phyloP scores from a whole-genome alignment of 1,284 basidiomycete species.

The Cystobasidium pallidum region DNA sequence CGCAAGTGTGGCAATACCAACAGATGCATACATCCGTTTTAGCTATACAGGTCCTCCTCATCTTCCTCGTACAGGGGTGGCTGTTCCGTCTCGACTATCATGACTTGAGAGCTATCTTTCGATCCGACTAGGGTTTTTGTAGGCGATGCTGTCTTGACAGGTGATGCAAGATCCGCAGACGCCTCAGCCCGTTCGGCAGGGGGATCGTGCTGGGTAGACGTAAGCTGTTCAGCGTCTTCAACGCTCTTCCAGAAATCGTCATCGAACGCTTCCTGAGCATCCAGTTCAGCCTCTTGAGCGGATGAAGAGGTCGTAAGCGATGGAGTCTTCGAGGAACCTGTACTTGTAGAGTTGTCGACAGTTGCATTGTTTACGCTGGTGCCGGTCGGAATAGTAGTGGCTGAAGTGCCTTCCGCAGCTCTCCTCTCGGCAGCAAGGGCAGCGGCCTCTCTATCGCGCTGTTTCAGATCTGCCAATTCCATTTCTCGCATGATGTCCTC shows the following conservation, averaged over 20 bases:
- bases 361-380: neutral
- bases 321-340: constrained; percentile 9
- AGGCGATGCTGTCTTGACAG: neutral
- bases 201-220: neutral
- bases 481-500: constrained; percentile 46
- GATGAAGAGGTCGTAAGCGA: constrained; percentile 23
- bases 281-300: constrained; percentile 12
- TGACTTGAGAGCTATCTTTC: neutral
- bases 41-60: constrained; percentile 34
- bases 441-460: constrained; percentile 12
- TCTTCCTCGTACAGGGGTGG: constrained; percentile 16
- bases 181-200: neutral
- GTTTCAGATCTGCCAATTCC: constrained; percentile 14
- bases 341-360: neutral
- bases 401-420: neutral
- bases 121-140: neutral
- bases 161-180: neutral
- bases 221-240: neutral
- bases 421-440: constrained; percentile 16
- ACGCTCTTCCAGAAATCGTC: constrained; percentile 27
- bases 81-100: neutral
- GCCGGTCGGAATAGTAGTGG: neutral
- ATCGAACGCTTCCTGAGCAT: constrained; percentile 15
- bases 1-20: no score
- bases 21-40: no score